Evolutionary conservation across 2,329 filamentous ascomycete species (phyloP).

Genomic region (Pezicula radicicola): DNA sequence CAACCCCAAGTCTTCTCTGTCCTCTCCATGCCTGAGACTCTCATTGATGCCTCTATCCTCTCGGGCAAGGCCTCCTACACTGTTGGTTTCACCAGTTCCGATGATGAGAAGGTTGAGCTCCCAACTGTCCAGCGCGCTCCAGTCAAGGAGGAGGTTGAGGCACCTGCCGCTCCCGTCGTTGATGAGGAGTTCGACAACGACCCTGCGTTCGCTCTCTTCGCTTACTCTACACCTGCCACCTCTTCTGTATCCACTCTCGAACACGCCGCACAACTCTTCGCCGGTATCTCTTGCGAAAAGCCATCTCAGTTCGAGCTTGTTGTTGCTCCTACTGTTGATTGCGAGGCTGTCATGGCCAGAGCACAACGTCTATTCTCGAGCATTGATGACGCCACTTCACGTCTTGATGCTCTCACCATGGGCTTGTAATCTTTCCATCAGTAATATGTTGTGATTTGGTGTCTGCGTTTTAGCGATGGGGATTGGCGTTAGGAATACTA

Average conservation of each 20-base stretch:
- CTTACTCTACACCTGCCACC: constrained; percentile 32
- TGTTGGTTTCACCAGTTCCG: constrained; percentile 36
- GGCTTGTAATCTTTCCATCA: constrained; percentile 14
- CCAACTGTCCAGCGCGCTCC: constrained; percentile 42
- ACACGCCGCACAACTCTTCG: constrained; percentile 41
- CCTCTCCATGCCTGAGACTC: constrained; percentile 54
- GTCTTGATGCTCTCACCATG: constrained; percentile 21
- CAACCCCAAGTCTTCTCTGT: constrained; percentile 74
- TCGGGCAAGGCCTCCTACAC: constrained; percentile 67
- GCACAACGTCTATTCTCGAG: constrained; percentile 19
- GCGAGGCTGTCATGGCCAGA: constrained; percentile 15
- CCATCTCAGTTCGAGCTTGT: constrained; percentile 61
- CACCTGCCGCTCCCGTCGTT: constrained; percentile 26
- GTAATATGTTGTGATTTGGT: constrained; percentile 8
- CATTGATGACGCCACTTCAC: constrained; percentile 22
- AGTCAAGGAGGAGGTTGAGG: constrained; percentile 23
- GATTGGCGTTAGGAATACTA: neutral
- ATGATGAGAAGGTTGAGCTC: constrained; percentile 45
- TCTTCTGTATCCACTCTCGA: constrained; percentile 29
- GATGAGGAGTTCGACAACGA: constrained; percentile 62
- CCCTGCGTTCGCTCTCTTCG: constrained; percentile 59
- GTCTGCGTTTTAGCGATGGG: constrained; percentile 18
- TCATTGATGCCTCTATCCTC: constrained; percentile 59
- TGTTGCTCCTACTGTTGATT: constrained; percentile 49
- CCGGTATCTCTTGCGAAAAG: constrained; percentile 62